These are phyloP conservation scores for Paraphoma chrysanthemicola DNA, from an alignment of 2,329 filamentous ascomycete species.

Conservation along the genomic window DNA sequence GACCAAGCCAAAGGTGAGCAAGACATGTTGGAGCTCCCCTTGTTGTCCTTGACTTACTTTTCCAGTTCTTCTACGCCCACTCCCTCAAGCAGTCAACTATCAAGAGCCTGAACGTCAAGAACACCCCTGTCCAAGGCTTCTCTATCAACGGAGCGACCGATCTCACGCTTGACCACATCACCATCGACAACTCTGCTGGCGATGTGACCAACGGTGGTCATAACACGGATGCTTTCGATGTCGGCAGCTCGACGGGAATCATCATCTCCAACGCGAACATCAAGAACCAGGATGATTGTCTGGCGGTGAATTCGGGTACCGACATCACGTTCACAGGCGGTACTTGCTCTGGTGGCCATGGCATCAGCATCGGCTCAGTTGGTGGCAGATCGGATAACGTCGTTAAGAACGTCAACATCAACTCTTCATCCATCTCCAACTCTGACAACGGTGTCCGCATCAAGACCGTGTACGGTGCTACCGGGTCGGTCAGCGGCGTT, in stretches of 20 bases:
- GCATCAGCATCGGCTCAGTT: conserved; percentile 66
- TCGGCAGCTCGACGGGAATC: conserved; percentile 57
- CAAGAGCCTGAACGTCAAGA: conserved; percentile 59
- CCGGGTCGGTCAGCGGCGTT: conserved; percentile 58
- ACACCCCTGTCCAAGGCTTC: conserved; percentile 63
- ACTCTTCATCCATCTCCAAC: conserved; percentile 56
- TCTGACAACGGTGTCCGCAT: conserved; percentile 65
- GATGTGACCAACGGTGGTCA: conserved; percentile 48
- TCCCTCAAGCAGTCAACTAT: conserved; percentile 60
- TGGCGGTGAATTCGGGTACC: conserved; percentile 65
- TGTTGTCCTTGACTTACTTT: conserved; percentile 4
- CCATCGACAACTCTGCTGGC: conserved; percentile 65
- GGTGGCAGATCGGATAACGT: conserved; percentile 63
- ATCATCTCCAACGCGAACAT: conserved; percentile 60
- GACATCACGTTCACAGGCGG: conserved; percentile 48
- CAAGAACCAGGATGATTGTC: conserved; percentile 67
- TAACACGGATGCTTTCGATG: conserved; percentile 67
- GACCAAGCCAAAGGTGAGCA: conserved; percentile 42
- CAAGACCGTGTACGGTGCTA: conserved; percentile 62
- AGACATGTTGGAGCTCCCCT: background rate
- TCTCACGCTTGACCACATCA: conserved; percentile 58
- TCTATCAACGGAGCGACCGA: conserved; percentile 53
- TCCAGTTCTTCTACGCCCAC: conserved; percentile 67
- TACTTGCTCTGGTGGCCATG: conserved; percentile 62
- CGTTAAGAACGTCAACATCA: conserved; percentile 62